phyloP scores from a whole-genome alignment of 1,139 yeast genomes.

The Suhomyces ambrosiae region DNA sequence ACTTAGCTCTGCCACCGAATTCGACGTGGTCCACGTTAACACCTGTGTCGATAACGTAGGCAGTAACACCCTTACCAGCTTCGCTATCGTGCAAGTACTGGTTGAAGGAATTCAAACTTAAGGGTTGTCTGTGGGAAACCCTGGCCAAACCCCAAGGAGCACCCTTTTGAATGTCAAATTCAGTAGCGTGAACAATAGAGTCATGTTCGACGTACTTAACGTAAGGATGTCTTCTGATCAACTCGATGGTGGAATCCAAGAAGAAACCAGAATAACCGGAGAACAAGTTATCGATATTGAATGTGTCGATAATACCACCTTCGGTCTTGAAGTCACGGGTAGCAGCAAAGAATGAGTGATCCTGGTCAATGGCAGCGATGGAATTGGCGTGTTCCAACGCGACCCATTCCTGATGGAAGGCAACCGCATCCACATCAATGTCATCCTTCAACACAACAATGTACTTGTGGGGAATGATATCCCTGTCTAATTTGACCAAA shows the following conservation, averaged over 20 bases:
- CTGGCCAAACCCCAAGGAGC: conserved; percentile 98
- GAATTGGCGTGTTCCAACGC: conserved; percentile 46
- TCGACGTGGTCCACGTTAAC: conserved; percentile 77
- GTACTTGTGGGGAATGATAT: conserved; percentile 72
- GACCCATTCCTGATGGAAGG: conserved; percentile 69
- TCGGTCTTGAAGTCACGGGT: conserved; percentile 32
- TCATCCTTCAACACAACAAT: conserved; percentile 72
- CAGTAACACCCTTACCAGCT: conserved; percentile 91
- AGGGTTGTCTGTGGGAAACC: conserved; percentile 80
- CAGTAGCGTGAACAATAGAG: conserved; percentile 68
- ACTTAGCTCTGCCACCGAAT: conserved; percentile 86
- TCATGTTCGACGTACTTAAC: conserved; percentile 81
- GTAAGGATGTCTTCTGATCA: conserved; percentile 70
- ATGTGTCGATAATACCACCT: conserved; percentile 70
- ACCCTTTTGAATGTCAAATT: conserved; percentile 68
- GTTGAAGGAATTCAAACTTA: conserved; percentile 78
- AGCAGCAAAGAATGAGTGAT: conserved; percentile 45
- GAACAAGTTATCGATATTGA: conserved; percentile 56
- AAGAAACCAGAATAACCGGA: conserved; percentile 78
- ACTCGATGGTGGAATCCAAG: conserved; percentile 67
- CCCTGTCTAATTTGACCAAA: conserved; percentile 42
- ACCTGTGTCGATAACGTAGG: conserved; percentile 94
- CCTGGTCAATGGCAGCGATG: conserved; percentile 27
- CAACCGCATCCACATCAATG: conserved; percentile 50
- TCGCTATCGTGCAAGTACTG: conserved; percentile 80